These are phyloP conservation scores for Trichoderma sp. DNA, from an alignment of 2,329 filamentous ascomycete genomes.

Conservation along the genomic window DNA sequence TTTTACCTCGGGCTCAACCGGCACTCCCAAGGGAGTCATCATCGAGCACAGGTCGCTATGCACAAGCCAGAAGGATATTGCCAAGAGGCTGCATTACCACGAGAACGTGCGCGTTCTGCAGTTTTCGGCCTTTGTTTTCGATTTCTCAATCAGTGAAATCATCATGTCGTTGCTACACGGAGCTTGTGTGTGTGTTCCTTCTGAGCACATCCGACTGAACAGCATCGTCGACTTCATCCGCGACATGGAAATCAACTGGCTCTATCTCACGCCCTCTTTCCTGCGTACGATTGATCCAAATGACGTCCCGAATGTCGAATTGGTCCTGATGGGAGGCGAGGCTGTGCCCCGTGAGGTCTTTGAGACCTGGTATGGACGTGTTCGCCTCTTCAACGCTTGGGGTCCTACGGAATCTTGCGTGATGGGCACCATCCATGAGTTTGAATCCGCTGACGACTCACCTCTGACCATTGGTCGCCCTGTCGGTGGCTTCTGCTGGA, in stretches of 20 bases:
- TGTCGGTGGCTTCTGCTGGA: constrained; percentile 25
- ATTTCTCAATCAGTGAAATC: constrained; percentile 27
- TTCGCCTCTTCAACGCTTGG: constrained; percentile 30
- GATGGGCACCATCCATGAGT: constrained; percentile 23
- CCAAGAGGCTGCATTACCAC: background rate
- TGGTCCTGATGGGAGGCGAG: constrained; percentile 27
- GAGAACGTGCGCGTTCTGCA: constrained; percentile 13
- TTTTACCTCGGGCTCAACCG: constrained; percentile 21
- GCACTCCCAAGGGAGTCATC: constrained; percentile 12
- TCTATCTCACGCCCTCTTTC: constrained; percentile 27
- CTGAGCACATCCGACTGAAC: constrained; percentile 22
- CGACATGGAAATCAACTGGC: constrained; percentile 21
- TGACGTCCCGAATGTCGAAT: constrained; percentile 25
- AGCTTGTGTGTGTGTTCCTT: constrained; percentile 18
- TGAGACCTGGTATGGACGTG: constrained; percentile 25
- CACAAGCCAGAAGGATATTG: constrained; percentile 10
- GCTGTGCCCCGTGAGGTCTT: constrained; percentile 23
- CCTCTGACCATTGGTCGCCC: constrained; percentile 20
- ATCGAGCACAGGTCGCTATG: constrained; percentile 13
- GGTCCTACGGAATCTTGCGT: constrained; percentile 29
- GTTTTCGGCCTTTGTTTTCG: constrained; percentile 22
- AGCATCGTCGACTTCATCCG: constrained; percentile 24
- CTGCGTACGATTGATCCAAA: constrained; percentile 7
- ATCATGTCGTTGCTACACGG: constrained; percentile 20
- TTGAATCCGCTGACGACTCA: constrained; percentile 13